Evolutionary conservation across 495 filamentous ascomycete genomes (phyloP).

Genomic region (Penicillium paxilli): DNA sequence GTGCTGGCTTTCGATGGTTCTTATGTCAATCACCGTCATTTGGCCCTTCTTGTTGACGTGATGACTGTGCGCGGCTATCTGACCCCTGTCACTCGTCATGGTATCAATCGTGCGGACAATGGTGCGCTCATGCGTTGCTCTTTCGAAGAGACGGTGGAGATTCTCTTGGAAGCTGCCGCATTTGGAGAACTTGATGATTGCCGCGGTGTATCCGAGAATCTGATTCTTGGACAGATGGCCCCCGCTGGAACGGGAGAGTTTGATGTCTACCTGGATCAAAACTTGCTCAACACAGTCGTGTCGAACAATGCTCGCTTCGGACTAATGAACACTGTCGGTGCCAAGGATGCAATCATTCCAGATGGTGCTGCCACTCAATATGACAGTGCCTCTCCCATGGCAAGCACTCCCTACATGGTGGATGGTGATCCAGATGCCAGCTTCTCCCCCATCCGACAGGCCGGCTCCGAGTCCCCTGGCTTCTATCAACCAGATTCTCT

Average conservation of each 20-base stretch:
- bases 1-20: constrained; percentile 97
- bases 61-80: constrained; percentile 95
- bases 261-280: constrained; percentile 87
- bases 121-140: constrained; percentile 99
- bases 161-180: constrained; percentile 90
- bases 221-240: constrained; percentile 96
- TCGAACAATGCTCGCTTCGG: constrained; percentile 83
- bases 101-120: constrained; percentile 97
- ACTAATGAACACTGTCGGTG: constrained; percentile 71
- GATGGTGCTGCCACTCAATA: constrained; percentile 94
- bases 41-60: constrained; percentile 94
- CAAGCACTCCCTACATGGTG: constrained; percentile 71
- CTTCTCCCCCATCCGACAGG: constrained; percentile 88
- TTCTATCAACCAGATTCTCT: constrained; percentile 62
- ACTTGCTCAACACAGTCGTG: constrained; percentile 92
- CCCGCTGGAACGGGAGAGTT: constrained; percentile 95
- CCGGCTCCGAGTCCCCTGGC: constrained; percentile 72
- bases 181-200: constrained; percentile 96
- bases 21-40: constrained; percentile 97
- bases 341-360: constrained; percentile 65
- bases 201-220: constrained; percentile 95
- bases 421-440: constrained; percentile 75
- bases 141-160: constrained; percentile 99
- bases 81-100: constrained; percentile 95
- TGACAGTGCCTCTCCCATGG: constrained; percentile 85